A percentile compares a stretch with the other conserved stretches of the same genome.
phyloP scores from a whole-genome alignment of 1,284 basidiomycete genomes.

The Singerocomus inundabilis region DNA sequence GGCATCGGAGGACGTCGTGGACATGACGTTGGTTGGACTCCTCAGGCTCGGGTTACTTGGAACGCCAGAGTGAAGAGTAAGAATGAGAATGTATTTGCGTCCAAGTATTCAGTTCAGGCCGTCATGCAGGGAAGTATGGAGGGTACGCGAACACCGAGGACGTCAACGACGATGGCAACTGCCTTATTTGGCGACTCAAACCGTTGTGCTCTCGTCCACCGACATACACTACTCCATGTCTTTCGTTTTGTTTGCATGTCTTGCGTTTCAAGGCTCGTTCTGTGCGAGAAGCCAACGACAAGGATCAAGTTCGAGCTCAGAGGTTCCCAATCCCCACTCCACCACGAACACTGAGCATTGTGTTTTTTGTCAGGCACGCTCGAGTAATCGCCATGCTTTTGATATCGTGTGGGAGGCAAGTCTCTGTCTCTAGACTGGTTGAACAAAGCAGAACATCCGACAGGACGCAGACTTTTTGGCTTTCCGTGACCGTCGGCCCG shows the following conservation, averaged over 20 bases:
- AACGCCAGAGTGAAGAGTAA: neutral
- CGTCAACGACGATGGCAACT: constrained; percentile 6
- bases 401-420: constrained; percentile 32
- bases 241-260: constrained; percentile 6
- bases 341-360: constrained; percentile 6
- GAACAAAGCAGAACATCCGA: neutral
- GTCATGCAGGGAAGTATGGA: constrained; percentile 7
- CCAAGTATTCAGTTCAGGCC: neutral
- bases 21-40: constrained; percentile 19
- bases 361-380: constrained; percentile 25
- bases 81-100: neutral
- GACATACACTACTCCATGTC: constrained; percentile 10
- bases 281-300: neutral
- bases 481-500: constrained; percentile 28
- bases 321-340: neutral
- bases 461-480: constrained; percentile 32
- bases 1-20: constrained; percentile 31
- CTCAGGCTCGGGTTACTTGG: neutral
- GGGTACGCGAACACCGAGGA: neutral
- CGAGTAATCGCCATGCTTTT: constrained; percentile 22
- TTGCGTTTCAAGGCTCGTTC: neutral
- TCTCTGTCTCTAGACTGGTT: neutral
- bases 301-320: neutral
- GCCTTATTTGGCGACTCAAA: constrained; percentile 13
- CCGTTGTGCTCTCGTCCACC: no score